phyloP scores from a whole-genome alignment of 2,329 filamentous ascomycete species.

The Exophiala lecanii-corni region DNA sequence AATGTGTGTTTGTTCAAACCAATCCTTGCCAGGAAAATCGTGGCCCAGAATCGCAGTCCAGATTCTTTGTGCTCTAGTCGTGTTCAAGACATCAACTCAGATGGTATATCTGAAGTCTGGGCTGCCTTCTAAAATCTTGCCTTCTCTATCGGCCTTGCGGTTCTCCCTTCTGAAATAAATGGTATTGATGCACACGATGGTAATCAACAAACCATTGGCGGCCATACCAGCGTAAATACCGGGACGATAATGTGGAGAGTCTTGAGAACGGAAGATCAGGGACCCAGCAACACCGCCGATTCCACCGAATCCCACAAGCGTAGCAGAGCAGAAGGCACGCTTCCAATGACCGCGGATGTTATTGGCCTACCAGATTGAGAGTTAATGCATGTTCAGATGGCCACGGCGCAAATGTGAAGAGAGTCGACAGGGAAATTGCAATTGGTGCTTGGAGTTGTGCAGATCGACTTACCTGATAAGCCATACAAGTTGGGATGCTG shows the following conservation, averaged over 20 bases:
- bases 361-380: conserved; percentile 47
- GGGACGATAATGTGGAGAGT: conserved; percentile 32
- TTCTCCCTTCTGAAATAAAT: conserved; percentile 53
- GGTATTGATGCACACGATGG: conserved; percentile 48
- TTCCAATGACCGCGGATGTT: conserved; percentile 88
- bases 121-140: conserved; percentile 46
- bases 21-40: no score
- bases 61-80: no score
- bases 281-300: conserved; percentile 72
- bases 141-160: conserved; percentile 43
- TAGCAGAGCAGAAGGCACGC: conserved; percentile 71
- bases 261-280: conserved; percentile 59
- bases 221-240: conserved; percentile 33
- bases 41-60: no score
- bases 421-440: no score
- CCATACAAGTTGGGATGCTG: conserved; percentile 68
- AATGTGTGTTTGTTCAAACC: no score
- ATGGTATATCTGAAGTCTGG: conserved; percentile 36
- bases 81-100: no score
- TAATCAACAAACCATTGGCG: conserved; percentile 54
- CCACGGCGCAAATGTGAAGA: no score
- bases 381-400: no score
- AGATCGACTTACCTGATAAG: conserved; percentile 57
- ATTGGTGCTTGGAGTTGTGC: no score
- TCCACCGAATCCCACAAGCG: conserved; percentile 69